Conservation (phyloP, 805 yeast genomes). For the Komagataella pseudopastoris region DNA sequence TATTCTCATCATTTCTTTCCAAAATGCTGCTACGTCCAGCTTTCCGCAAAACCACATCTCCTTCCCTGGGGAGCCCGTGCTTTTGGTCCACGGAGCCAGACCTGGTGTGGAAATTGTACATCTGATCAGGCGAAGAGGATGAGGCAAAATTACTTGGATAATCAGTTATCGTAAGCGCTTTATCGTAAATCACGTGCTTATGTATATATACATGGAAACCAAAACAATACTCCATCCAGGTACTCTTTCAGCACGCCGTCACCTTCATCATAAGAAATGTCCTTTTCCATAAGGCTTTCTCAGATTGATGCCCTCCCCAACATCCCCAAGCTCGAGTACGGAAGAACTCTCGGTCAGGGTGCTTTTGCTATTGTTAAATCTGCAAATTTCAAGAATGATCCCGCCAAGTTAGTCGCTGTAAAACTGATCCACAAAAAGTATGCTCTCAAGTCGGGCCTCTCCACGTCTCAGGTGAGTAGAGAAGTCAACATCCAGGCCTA, state of each 20-base stretch:
- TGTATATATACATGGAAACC: background rate
- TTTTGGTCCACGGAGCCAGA: background rate
- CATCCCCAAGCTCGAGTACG: slow-evolving; percentile 30
- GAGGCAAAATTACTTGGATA: background rate
- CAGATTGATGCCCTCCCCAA: slow-evolving; percentile 34
- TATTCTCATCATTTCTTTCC: background rate
- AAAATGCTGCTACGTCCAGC: background rate
- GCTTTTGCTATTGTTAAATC: slow-evolving; percentile 51
- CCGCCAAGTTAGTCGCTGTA: slow-evolving; percentile 34
- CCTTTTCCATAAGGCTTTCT: slow-evolving; percentile 15
- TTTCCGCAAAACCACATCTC: background rate
- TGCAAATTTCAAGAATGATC: slow-evolving; percentile 25
- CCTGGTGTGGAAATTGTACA: background rate
- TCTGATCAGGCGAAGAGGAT: background rate
- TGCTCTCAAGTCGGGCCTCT: slow-evolving; percentile 17
- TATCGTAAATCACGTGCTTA: background rate
- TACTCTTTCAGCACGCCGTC: background rate
- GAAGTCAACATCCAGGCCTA: slow-evolving; percentile 49
- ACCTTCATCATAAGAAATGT: background rate
- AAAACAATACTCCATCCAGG: background rate
- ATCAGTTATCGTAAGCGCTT: background rate
- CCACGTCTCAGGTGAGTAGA: slow-evolving; percentile 23
- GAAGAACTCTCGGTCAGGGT: slow-evolving; percentile 51
- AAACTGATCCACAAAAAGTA: slow-evolving; percentile 34
- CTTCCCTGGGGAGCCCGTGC: background rate